Conservation (phyloP, 768 basidiomycete genomes). For the Pleurotus citrinopileatus region DNA sequence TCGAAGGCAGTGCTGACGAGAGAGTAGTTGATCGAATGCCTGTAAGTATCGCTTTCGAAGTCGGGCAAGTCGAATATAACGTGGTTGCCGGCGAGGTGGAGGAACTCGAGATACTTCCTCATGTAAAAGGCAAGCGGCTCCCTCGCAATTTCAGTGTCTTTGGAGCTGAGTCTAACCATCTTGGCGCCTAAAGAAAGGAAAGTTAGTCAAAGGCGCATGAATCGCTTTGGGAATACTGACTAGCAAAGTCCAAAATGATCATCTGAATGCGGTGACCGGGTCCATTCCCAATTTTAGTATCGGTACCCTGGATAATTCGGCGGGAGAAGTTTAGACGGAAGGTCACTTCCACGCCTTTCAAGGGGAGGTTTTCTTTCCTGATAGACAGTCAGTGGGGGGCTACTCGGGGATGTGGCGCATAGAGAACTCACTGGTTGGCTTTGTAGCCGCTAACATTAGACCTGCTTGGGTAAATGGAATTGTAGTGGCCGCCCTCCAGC, state of each 20-base stretch:
- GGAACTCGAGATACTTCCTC: conserved; percentile 18
- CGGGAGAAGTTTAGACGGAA: conserved; percentile 12
- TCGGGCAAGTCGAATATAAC: conserved; percentile 22
- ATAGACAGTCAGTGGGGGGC: background rate
- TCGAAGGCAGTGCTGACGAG: conserved; percentile 15
- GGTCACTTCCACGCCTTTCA: conserved; percentile 9
- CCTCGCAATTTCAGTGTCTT: background rate
- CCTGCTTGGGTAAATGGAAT: conserved; percentile 1
- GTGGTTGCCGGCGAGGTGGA: conserved; percentile 19
- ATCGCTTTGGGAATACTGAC: background rate
- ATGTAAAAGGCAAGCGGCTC: conserved; percentile 14
- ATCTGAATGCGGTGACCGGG: conserved; percentile 8
- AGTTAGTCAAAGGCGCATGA: background rate
- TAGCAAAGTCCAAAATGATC: conserved; percentile 14
- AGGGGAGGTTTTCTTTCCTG: conserved; percentile 8
- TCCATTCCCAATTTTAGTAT: conserved; percentile 13
- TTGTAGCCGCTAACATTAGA: conserved; percentile 7
- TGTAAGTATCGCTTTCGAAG: conserved; percentile 17
- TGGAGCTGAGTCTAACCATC: background rate
- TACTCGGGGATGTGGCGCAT: conserved; percentile 10
- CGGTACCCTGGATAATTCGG: conserved; percentile 8
- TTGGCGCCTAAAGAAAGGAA: background rate
- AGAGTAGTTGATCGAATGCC: conserved; percentile 20
- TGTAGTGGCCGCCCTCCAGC: conserved; percentile 18
- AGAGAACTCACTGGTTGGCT: background rate